Base-by-base conservation (phyloP, 2,329 filamentous ascomycete genomes). In the Trichoderma sp. region DNA sequence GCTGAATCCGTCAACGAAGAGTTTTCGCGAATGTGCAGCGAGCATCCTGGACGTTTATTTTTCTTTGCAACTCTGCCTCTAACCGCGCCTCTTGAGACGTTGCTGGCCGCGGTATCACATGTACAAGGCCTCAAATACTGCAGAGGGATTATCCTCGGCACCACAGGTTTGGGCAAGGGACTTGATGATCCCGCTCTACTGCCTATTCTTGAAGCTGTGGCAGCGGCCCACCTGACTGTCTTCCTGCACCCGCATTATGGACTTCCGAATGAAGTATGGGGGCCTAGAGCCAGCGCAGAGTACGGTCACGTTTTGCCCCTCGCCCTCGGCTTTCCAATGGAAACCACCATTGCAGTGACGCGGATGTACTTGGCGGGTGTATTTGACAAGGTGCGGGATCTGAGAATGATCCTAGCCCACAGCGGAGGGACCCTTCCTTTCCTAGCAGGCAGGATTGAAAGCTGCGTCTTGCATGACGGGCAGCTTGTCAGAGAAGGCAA, bases 241-340 rank as follows among this genome's bases (percentile, higher is more conserved):
- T 98, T 98, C 83, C 81, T 98, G 66, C 95, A 98, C 81, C 95
- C 95, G 32, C 95, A 98, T 81, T 97, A 98, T 79, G 95, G 95
- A 1, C 87, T 98, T 3, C 94, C 94, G 0, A 88, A 88, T 72
- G 88, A 90, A 9, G 93, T 97, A 4, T 97, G 93, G 82, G 95
- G 95, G 0, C 88, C 92, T 0, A 85, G 91, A 8, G 89, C 88
- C 0, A 84, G 81, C 53, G 84, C 83, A 26, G 90, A 91, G 73
- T 97, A 97, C 78, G 95, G 95, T 0, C 95, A 97, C 79, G 94
- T 97, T 1, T 85, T 98, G 3, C 93, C 94, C 0, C 84, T 98
- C 0, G 93, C 94, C 0, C 84, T 98, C 4, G 95, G 95, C 0
- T 97, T 97, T 79, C 94, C 95, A 0, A 88, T 98, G 75, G 95